These are phyloP conservation scores for Buddleja alternifolia DNA, from an alignment of 257 asterid species.

Conservation along the genomic window DNA sequence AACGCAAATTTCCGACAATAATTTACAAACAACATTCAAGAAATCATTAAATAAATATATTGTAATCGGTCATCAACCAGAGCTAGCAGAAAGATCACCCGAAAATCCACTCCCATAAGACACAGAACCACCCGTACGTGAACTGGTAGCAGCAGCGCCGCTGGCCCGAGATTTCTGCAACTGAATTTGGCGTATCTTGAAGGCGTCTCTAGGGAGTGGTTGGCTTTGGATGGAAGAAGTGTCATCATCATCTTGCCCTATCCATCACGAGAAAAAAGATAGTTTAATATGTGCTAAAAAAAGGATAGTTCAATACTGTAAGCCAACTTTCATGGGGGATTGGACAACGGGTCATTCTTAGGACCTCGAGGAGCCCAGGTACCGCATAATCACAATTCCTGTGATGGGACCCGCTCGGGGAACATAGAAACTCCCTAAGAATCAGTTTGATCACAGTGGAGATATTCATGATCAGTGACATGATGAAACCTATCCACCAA, in stretches of 20 bases:
- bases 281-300: too few species aligned
- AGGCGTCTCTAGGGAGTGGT: conserved; percentile 81
- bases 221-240: conserved; percentile 71
- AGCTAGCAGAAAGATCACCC: conserved; percentile 86
- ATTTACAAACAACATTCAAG: conserved; percentile 20
- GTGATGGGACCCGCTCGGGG: too few species aligned
- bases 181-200: conserved; percentile 69
- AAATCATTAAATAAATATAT: background rate
- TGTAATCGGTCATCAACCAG: conserved; percentile 47
- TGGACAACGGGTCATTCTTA: too few species aligned
- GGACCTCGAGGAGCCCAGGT: too few species aligned
- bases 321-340: too few species aligned
- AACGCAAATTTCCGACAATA: conserved; percentile 24
- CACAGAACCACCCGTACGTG: conserved; percentile 64
- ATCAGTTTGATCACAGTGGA: too few species aligned
- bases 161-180: conserved; percentile 67
- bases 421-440: too few species aligned
- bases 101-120: conserved; percentile 96
- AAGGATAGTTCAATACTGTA: too few species aligned
- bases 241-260: conserved; percentile 88
- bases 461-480: too few species aligned
- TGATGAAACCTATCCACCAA: too few species aligned
- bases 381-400: too few species aligned
- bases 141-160: conserved; percentile 24
- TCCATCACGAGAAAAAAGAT: background rate